Percentiles rank a stretch among this genome's conserved stretches.
phyloP scores from a whole-genome alignment of 225 moss, liverwort and hornwort genomes.

The Polytrichum formosum region DNA sequence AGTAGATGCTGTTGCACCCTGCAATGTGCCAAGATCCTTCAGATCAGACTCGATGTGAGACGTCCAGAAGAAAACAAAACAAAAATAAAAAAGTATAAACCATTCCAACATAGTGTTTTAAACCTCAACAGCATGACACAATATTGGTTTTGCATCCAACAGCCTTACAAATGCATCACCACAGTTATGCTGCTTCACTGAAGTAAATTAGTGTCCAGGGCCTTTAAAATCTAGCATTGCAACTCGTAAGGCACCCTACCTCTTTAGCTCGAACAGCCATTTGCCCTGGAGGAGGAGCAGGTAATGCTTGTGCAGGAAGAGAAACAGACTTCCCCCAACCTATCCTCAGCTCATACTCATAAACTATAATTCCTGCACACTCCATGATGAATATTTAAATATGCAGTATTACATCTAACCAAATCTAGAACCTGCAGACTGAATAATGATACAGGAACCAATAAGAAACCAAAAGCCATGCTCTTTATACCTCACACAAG shows the following conservation, averaged over 20 bases:
- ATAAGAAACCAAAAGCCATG: not conserved
- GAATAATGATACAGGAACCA: not conserved
- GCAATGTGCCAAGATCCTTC: conserved; percentile 12
- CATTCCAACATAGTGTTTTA: not conserved
- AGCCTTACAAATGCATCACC: not conserved
- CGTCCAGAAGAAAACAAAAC: not conserved
- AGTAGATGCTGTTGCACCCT: conserved; percentile 95
- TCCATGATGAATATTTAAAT: not conserved
- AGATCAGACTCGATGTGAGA: not conserved
- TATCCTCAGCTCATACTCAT: conserved; percentile 95
- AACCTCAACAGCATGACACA: not conserved
- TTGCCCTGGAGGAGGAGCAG: conserved; percentile 98
- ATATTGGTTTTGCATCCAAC: not conserved
- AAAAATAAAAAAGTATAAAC: no score
- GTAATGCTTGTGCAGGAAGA: conserved; percentile 97
- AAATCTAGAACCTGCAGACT: not conserved
- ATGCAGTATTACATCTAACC: not conserved
- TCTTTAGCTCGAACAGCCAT: conserved; percentile 99
- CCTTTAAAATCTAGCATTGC: no score
- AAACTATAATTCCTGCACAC: conserved; percentile 81
- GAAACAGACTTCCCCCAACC: conserved; percentile 99
- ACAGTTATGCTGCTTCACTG: no score
- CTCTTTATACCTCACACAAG: not conserved
- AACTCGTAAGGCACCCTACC: conserved; percentile 31
- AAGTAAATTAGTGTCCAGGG: no score